These are phyloP conservation scores for Teunomyces funiuensis DNA, from an alignment of 805 yeast species.

Conservation along the genomic window DNA sequence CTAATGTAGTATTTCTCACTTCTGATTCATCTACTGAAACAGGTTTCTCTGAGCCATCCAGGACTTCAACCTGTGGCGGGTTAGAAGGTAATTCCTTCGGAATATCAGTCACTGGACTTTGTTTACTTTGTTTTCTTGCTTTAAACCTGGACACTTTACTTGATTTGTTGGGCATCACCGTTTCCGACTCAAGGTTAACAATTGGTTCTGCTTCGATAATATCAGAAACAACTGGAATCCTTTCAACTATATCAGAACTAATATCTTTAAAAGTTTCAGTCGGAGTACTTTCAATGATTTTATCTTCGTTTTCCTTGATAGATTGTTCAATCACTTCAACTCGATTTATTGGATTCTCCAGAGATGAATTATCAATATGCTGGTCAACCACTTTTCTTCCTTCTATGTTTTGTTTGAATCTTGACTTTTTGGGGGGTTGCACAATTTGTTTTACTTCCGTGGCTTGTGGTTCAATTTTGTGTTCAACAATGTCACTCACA, in stretches of 20 bases:
- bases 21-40: constrained; percentile 1
- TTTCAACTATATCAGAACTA: constrained; percentile 7
- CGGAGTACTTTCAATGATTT: background rate
- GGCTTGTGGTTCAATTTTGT: background rate
- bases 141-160: constrained; percentile 13
- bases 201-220: background rate
- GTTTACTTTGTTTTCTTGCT: constrained; percentile 4
- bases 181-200: background rate
- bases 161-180: background rate
- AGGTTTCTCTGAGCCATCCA: constrained; percentile 20
- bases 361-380: background rate
- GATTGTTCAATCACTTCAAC: constrained; percentile 12
- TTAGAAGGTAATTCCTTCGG: background rate
- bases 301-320: constrained; percentile 15
- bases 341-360: constrained; percentile 13
- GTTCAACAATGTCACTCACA: constrained; percentile 13
- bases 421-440: background rate
- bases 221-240: background rate
- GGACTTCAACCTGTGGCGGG: constrained; percentile 6
- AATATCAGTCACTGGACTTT: background rate
- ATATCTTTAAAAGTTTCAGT: background rate
- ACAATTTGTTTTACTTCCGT: background rate
- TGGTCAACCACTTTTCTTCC: constrained; percentile 1
- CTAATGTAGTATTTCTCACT: constrained; percentile 30
- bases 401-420: background rate